phyloP scores from a whole-genome alignment of 495 filamentous ascomycete species.

The Hypoxylon lenormandii region DNA sequence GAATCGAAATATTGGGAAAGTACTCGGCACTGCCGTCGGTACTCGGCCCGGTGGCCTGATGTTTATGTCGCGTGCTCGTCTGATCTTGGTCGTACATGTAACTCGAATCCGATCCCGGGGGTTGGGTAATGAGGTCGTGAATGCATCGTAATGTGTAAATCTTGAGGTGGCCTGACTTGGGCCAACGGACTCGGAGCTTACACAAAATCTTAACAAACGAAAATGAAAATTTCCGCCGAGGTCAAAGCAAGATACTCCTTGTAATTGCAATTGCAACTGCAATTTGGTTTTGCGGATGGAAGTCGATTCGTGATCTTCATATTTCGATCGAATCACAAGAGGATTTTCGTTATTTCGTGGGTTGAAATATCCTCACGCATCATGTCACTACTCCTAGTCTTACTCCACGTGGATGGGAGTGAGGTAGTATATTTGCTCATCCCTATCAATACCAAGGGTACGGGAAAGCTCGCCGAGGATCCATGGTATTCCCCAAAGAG shows the following conservation, averaged over 20 bases:
- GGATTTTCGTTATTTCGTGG: neutral
- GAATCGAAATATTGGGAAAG: neutral
- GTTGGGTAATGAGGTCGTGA: too few species aligned
- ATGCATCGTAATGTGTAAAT: too few species aligned
- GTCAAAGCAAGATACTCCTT: too few species aligned
- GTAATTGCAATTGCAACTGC: neutral
- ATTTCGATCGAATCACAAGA: neutral
- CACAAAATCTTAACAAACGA: too few species aligned
- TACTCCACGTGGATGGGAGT: conserved; percentile 21
- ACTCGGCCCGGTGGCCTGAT: neutral
- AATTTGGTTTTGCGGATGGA: neutral
- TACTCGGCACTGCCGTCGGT: neutral
- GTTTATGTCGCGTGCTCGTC: neutral
- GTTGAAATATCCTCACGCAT: neutral
- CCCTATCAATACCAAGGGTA: conserved; percentile 17
- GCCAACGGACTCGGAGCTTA: too few species aligned
- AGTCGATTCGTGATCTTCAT: neutral
- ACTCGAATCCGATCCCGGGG: too few species aligned
- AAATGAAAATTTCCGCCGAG: too few species aligned
- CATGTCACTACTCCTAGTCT: conserved; percentile 20
- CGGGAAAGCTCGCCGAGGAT: conserved; percentile 13
- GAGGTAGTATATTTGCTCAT: conserved; percentile 25
- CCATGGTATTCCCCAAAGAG: conserved; percentile 20
- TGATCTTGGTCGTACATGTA: neutral
- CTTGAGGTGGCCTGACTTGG: too few species aligned